phyloP scores from a whole-genome alignment of 179 eudicot genomes.

The Gypsophila paniculata region DNA sequence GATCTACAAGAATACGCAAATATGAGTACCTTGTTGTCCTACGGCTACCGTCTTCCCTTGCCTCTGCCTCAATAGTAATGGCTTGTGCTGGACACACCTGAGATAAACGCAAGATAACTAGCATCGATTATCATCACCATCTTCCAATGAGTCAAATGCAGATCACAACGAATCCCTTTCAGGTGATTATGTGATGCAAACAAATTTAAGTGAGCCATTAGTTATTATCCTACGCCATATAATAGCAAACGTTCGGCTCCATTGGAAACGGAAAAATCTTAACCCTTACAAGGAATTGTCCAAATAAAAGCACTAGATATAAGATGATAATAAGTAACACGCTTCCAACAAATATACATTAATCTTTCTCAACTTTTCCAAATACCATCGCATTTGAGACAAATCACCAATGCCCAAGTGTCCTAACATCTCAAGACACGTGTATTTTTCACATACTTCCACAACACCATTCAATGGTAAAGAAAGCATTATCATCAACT shows the following conservation, averaged over 20 bases:
- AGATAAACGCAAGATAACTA: conserved; percentile 10
- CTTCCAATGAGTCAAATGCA: too few species aligned
- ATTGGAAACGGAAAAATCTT: too few species aligned
- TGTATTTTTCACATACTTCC: background rate
- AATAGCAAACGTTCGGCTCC: too few species aligned
- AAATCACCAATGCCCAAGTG: background rate
- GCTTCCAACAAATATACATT: background rate
- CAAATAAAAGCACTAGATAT: background rate
- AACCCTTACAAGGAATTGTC: background rate
- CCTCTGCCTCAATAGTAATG: conserved; percentile 96
- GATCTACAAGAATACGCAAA: background rate
- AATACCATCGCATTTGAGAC: too few species aligned
- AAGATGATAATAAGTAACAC: background rate
- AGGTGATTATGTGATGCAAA: background rate
- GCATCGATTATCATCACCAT: background rate
- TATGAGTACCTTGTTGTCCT: conserved; percentile 73
- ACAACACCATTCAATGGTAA: background rate
- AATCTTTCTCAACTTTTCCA: background rate
- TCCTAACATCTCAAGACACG: background rate
- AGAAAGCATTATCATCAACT: background rate
- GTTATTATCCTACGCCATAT: background rate
- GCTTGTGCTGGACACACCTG: conserved; percentile 99
- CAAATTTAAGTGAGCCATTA: background rate
- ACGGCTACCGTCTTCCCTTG: conserved; percentile 96
- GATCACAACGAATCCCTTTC: too few species aligned